A percentile compares a stretch with the other conserved stretches of the same genome.
Conservation (phyloP, 2,329 filamentous ascomycete genomes). For the Sclerotinia sclerotiorum region DNA sequence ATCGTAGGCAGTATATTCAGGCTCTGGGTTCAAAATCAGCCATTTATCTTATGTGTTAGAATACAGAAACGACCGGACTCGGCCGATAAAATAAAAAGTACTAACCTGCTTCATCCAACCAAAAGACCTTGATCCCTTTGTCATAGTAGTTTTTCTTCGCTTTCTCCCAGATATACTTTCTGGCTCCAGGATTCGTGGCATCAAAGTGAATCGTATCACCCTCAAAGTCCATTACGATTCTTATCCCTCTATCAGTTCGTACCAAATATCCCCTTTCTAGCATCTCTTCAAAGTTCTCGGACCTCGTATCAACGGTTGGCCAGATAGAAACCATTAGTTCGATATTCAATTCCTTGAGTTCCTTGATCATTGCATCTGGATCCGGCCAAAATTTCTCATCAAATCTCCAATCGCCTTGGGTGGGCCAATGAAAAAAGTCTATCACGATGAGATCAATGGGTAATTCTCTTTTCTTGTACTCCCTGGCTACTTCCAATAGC, state of each 20-base stretch:
- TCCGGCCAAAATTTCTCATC: constrained; percentile 65
- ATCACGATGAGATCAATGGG: constrained; percentile 66
- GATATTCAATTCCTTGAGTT: constrained; percentile 57
- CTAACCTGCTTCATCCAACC: constrained; percentile 61
- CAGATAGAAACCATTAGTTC: constrained; percentile 70
- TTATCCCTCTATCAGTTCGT: constrained; percentile 58
- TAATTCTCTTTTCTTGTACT: constrained; percentile 55
- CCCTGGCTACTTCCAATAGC: constrained; percentile 57
- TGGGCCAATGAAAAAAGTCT: constrained; percentile 68
- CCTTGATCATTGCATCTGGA: constrained; percentile 61
- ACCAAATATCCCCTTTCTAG: constrained; percentile 60
- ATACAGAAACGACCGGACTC: neutral
- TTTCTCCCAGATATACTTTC: constrained; percentile 59
- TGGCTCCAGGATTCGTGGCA: constrained; percentile 59
- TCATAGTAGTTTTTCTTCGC: constrained; percentile 60
- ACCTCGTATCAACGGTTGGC: constrained; percentile 62
- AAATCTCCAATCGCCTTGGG: constrained; percentile 68
- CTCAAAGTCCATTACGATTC: constrained; percentile 58
- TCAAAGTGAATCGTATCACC: constrained; percentile 62
- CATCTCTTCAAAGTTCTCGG: constrained; percentile 63
- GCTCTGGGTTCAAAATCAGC: constrained; percentile 45
- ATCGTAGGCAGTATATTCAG: constrained; percentile 64
- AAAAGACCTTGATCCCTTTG: constrained; percentile 63
- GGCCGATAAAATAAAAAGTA: neutral
- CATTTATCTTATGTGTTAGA: neutral